These are phyloP conservation scores for Cardamine resedifolia DNA, from an alignment of 345 rosid species.

Conservation along the genomic window DNA sequence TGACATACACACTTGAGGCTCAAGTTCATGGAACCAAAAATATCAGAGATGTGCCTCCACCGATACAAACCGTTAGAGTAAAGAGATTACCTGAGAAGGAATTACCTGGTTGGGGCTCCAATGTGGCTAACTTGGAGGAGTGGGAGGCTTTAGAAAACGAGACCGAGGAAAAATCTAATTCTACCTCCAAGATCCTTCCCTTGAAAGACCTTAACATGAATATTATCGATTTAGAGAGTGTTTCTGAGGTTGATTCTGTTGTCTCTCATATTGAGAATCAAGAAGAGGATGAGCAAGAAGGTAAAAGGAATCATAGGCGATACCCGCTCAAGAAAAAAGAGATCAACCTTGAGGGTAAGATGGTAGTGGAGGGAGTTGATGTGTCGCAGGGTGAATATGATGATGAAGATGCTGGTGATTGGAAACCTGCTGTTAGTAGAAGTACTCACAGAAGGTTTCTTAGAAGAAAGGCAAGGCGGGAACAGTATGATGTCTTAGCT, in stretches of 20 bases:
- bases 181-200: slow-evolving; percentile 72
- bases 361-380: slow-evolving; percentile 86
- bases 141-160: slow-evolving; percentile 85
- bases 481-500: slow-evolving; percentile 45
- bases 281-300: slow-evolving; percentile 46
- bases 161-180: slow-evolving; percentile 45
- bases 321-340: slow-evolving; percentile 61
- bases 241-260: slow-evolving; percentile 48
- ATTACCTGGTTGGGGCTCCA: slow-evolving; percentile 92
- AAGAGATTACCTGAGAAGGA: slow-evolving; percentile 89
- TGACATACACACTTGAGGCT: slow-evolving; percentile 77
- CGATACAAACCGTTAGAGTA: slow-evolving; percentile 67
- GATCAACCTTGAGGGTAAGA: slow-evolving; percentile 73
- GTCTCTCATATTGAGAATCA: slow-evolving; percentile 49
- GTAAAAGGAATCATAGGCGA: slow-evolving; percentile 42
- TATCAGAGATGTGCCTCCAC: slow-evolving; percentile 77
- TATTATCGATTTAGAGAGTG: slow-evolving; percentile 38
- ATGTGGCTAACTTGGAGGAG: slow-evolving; percentile 86
- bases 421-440: slow-evolving; percentile 92
- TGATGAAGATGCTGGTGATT: slow-evolving; percentile 66
- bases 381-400: slow-evolving; percentile 68
- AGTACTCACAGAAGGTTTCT: slow-evolving; percentile 83
- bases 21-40: slow-evolving; percentile 76
- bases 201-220: slow-evolving; percentile 72
- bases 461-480: slow-evolving; percentile 75